Conservation (phyloP, 768 basidiomycete species). For the Rhodotorula graminis region DNA sequence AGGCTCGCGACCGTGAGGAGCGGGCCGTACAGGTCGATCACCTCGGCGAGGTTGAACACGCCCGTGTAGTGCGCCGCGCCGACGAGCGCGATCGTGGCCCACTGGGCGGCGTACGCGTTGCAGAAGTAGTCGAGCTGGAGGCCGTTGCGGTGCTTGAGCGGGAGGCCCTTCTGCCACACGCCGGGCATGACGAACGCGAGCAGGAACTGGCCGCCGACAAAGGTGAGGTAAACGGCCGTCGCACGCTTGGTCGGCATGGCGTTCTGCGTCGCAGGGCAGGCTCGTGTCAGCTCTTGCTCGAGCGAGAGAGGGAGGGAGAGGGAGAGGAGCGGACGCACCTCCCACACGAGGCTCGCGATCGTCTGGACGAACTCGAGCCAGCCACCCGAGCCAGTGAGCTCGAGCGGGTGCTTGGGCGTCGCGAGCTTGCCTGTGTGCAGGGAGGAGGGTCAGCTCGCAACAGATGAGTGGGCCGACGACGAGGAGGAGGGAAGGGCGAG, state of each 20-base stretch:
- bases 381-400: constrained; percentile 16
- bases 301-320: no score
- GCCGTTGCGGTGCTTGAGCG: constrained; percentile 89
- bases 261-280: constrained; percentile 55
- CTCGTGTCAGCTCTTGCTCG: neutral
- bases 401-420: constrained; percentile 2
- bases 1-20: constrained; percentile 95
- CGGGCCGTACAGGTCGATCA: constrained; percentile 93
- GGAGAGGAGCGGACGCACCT: constrained; percentile 7
- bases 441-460: neutral
- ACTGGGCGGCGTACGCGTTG: constrained; percentile 82
- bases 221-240: constrained; percentile 81
- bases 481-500: constrained; percentile 49
- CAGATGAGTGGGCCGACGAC: neutral
- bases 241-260: constrained; percentile 85
- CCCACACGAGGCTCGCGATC: constrained; percentile 23
- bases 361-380: constrained; percentile 25
- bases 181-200: constrained; percentile 89
- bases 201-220: constrained; percentile 81
- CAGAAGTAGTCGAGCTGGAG: constrained; percentile 93
- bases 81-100: constrained; percentile 72
- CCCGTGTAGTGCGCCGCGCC: constrained; percentile 57
- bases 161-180: constrained; percentile 87
- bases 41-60: constrained; percentile 84
- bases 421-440: constrained; percentile 29